These are phyloP conservation scores for Castanea mollissima DNA, from an alignment of 306 rosid genomes.

Conservation along the genomic window DNA sequence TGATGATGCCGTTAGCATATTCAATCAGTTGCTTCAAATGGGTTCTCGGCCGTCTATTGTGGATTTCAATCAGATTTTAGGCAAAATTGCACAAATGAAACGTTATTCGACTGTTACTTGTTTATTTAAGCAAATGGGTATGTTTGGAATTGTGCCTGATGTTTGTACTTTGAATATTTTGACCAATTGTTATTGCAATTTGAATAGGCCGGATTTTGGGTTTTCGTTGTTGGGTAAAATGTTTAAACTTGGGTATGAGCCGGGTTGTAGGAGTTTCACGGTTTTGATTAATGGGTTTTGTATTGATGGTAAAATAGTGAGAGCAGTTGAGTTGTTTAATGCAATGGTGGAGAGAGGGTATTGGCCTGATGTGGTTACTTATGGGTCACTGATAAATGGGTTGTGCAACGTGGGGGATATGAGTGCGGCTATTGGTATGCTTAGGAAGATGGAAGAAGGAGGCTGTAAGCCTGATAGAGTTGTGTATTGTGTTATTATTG, in stretches of 20 bases:
- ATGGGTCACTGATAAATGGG: constrained; percentile 23
- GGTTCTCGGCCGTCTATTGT: constrained; percentile 17
- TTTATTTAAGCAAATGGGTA: constrained; percentile 13
- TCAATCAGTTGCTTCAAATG: constrained; percentile 26
- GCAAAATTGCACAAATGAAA: constrained; percentile 21
- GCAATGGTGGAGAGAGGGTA: constrained; percentile 7
- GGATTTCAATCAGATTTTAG: constrained; percentile 27
- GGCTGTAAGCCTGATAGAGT: constrained; percentile 7
- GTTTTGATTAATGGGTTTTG: constrained; percentile 35
- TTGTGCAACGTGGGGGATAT: constrained; percentile 26
- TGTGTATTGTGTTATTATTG: constrained; percentile 24
- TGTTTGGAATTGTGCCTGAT: not conserved
- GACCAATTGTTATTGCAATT: constrained; percentile 28
- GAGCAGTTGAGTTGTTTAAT: not conserved
- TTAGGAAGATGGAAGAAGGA: constrained; percentile 20
- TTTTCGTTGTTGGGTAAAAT: constrained; percentile 26
- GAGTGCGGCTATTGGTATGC: constrained; percentile 2
- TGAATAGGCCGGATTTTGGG: not conserved
- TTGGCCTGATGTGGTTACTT: constrained; percentile 12
- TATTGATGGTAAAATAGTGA: not conserved
- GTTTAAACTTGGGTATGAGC: constrained; percentile 20
- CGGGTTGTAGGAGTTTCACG: not conserved
- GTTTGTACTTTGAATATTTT: constrained; percentile 24
- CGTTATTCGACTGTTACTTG: constrained; percentile 15
- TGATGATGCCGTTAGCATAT: constrained; percentile 24